Conservation (phyloP, 305 asterid genomes). For the Caryopteris hybrid region DNA sequence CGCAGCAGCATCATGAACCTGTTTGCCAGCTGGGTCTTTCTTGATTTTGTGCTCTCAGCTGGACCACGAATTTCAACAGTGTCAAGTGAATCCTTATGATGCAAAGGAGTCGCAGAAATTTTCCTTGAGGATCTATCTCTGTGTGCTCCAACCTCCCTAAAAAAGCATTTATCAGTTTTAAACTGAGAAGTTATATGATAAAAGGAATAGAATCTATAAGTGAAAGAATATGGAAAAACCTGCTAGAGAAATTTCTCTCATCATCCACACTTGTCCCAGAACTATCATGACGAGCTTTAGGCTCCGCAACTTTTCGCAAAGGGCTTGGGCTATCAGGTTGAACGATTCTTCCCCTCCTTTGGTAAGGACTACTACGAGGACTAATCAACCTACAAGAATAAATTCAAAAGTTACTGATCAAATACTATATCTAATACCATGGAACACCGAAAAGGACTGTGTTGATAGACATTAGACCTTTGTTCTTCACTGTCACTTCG, state of each 20-base stretch:
- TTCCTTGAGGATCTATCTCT: constrained; percentile 34
- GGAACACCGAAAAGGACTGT: constrained; percentile 16
- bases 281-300: constrained; percentile 40
- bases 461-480: constrained; percentile 26
- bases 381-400: constrained; percentile 41
- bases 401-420: constrained; percentile 9
- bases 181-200: constrained; percentile 8
- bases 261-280: constrained; percentile 40
- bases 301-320: constrained; percentile 28
- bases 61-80: constrained; percentile 27
- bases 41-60: constrained; percentile 32
- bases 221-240: constrained; percentile 21
- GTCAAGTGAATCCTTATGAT: constrained; percentile 28
- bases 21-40: constrained; percentile 33
- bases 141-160: constrained; percentile 41
- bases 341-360: constrained; percentile 32
- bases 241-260: constrained; percentile 26
- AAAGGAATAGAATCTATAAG: constrained; percentile 4
- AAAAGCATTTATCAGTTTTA: constrained; percentile 19
- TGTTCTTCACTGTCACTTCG: constrained; percentile 29
- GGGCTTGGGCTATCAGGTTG: constrained; percentile 37
- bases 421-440: too few relatives aligned
- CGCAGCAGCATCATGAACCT: constrained; percentile 38
- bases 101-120: constrained; percentile 24
- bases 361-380: constrained; percentile 28